Evolutionary conservation across 768 basidiomycete species (phyloP).

Genomic region (Amanita pseudoporphyria): DNA sequence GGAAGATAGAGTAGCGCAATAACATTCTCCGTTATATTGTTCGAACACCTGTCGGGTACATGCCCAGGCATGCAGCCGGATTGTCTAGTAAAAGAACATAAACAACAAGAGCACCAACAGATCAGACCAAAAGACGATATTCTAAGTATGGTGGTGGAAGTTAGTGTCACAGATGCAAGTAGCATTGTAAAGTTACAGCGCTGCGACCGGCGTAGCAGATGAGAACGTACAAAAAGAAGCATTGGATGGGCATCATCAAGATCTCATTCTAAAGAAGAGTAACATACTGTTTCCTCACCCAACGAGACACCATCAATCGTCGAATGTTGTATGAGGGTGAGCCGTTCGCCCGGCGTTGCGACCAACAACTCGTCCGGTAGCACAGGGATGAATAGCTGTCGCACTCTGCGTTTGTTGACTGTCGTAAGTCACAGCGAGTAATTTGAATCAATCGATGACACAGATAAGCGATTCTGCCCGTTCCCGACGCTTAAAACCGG

Average conservation of each 20-base stretch:
- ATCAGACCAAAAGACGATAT: neutral
- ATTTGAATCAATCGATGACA: constrained; percentile 23
- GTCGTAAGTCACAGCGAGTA: constrained; percentile 15
- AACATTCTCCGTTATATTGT: too few relatives aligned
- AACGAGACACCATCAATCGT: constrained; percentile 78
- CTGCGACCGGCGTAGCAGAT: neutral
- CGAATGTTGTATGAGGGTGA: constrained; percentile 57
- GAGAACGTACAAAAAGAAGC: neutral
- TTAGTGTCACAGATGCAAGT: neutral
- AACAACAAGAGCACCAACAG: neutral
- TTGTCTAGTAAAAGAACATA: neutral
- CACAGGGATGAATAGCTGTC: constrained; percentile 56
- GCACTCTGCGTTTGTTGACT: constrained; percentile 41
- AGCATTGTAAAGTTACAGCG: neutral
- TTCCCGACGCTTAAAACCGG: constrained; percentile 22
- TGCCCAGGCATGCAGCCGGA: neutral
- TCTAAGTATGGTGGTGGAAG: neutral
- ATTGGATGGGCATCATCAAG: neutral
- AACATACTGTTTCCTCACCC: constrained; percentile 36
- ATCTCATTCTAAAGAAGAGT: neutral
- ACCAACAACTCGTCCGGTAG: constrained; percentile 68
- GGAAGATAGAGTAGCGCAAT: too few relatives aligned
- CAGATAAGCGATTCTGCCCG: constrained; percentile 28
- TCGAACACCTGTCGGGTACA: too few relatives aligned
- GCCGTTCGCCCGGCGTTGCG: constrained; percentile 40